A percentile compares a stretch with the other conserved stretches of the same genome.
Evolutionary conservation across 345 rosid species (phyloP).

Genomic region (Populus euphratica): DNA sequence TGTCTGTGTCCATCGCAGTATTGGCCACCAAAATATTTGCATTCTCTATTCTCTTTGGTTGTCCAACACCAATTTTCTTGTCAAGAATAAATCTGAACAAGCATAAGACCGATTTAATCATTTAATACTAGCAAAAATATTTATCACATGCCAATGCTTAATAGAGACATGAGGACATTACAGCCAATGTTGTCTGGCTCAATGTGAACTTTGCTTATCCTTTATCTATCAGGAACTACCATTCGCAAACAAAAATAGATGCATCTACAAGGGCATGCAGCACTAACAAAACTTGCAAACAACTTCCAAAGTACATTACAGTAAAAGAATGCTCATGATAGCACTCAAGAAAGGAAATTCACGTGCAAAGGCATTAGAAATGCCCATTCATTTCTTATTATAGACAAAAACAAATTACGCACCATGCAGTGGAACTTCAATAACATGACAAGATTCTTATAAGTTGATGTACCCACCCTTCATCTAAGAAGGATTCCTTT

Average conservation of each 20-base stretch:
- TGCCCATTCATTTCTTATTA: no score
- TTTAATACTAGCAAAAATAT: constrained; percentile 1
- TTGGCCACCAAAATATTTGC: constrained; percentile 95
- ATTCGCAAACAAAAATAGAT: not conserved
- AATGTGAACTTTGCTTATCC: not conserved
- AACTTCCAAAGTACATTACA: not conserved
- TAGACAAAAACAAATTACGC: no score
- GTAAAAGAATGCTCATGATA: no score
- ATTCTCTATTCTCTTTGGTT: constrained; percentile 91
- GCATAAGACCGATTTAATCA: not conserved
- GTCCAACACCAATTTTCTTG: constrained; percentile 98
- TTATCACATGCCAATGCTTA: not conserved
- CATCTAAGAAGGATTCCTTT: constrained; percentile 93
- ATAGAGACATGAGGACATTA: not conserved
- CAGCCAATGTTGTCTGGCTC: not conserved
- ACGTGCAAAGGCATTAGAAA: not conserved
- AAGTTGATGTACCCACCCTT: constrained; percentile 58
- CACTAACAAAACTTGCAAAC: not conserved
- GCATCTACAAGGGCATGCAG: not conserved
- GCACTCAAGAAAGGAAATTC: not conserved
- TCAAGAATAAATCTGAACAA: constrained; percentile 82
- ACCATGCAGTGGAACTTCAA: not conserved
- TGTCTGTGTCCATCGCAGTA: constrained; percentile 99
- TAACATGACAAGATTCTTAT: not conserved
- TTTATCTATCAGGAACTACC: not conserved